Evolutionary conservation across 768 basidiomycete genomes (phyloP).

Genomic region (Mycena galopus): DNA sequence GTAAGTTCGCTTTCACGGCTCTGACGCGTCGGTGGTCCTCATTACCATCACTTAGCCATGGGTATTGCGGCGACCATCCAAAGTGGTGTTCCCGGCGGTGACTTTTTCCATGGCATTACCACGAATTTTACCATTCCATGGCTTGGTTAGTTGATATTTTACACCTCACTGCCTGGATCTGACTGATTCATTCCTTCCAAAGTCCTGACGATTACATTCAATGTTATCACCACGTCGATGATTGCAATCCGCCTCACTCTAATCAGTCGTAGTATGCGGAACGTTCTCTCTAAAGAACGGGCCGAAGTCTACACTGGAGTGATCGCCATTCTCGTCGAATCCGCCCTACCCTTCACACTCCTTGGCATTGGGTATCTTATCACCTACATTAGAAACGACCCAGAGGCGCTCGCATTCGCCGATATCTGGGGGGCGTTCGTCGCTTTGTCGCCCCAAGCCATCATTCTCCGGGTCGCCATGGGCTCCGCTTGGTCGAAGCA

Average conservation of each 20-base stretch:
- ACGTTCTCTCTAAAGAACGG: conserved; percentile 35
- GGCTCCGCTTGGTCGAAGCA: conserved; percentile 22
- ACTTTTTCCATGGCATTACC: conserved; percentile 42
- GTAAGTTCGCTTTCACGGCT: conserved; percentile 12
- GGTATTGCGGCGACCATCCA: conserved; percentile 43
- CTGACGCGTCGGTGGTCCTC: not conserved
- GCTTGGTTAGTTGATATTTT: conserved; percentile 35
- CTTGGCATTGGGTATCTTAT: conserved; percentile 47
- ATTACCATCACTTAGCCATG: conserved; percentile 36
- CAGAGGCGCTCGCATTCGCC: conserved; percentile 36
- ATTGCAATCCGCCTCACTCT: conserved; percentile 45
- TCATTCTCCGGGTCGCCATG: conserved; percentile 27
- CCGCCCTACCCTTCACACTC: conserved; percentile 47
- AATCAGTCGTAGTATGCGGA: conserved; percentile 35
- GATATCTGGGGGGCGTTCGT: conserved; percentile 30
- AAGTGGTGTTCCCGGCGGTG: conserved; percentile 43
- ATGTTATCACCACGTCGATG: conserved; percentile 45
- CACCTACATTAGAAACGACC: conserved; percentile 48
- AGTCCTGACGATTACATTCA: conserved; percentile 44
- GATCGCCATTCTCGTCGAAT: conserved; percentile 47
- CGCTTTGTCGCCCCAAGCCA: conserved; percentile 22
- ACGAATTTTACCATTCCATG: conserved; percentile 44
- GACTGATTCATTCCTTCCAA: conserved; percentile 33
- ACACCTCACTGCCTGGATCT: conserved; percentile 30
- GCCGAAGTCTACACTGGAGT: conserved; percentile 46